These are phyloP conservation scores for Agrocybe pediades DNA, from an alignment of 768 basidiomycete genomes.

Conservation along the genomic window DNA sequence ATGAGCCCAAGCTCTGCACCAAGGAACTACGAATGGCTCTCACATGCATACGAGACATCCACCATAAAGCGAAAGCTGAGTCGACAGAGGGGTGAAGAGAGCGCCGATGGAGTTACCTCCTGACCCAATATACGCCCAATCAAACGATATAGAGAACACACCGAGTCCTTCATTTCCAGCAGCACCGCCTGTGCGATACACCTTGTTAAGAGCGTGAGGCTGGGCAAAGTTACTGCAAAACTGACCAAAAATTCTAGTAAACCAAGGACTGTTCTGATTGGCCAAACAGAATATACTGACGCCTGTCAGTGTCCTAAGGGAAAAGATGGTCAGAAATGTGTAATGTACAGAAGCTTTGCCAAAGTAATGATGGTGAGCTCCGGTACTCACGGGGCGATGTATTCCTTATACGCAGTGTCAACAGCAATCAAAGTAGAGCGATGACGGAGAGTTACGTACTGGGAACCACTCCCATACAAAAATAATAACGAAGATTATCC, in stretches of 20 bases:
- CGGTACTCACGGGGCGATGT: slow-evolving; percentile 17
- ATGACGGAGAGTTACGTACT: slow-evolving; percentile 20
- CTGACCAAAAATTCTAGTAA: slow-evolving; percentile 48
- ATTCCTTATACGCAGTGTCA: slow-evolving; percentile 10
- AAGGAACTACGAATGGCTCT: slow-evolving; percentile 14
- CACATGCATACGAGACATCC: slow-evolving; percentile 48
- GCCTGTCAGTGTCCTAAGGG: slow-evolving; percentile 39
- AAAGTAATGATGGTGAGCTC: not conserved
- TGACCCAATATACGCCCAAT: slow-evolving; percentile 52
- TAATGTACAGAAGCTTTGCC: too few species aligned
- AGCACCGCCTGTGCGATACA: slow-evolving; percentile 33
- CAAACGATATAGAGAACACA: slow-evolving; percentile 51
- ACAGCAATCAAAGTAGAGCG: not conserved
- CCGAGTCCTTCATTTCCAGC: slow-evolving; percentile 59
- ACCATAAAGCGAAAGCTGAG: slow-evolving; percentile 46
- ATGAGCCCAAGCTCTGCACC: not conserved
- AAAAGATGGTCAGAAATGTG: not conserved
- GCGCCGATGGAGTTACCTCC: slow-evolving; percentile 35
- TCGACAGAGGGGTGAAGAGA: slow-evolving; percentile 50
- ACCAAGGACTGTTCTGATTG: slow-evolving; percentile 35
- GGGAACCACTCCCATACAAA: slow-evolving; percentile 46
- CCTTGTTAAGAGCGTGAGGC: slow-evolving; percentile 5
- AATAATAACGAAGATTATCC: slow-evolving; percentile 42
- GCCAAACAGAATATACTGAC: slow-evolving; percentile 48
- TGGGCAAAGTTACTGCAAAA: not conserved